These are phyloP conservation scores for Leishmania mexicana DNA, from an alignment of 208 protist species.

Conservation along the genomic window DNA sequence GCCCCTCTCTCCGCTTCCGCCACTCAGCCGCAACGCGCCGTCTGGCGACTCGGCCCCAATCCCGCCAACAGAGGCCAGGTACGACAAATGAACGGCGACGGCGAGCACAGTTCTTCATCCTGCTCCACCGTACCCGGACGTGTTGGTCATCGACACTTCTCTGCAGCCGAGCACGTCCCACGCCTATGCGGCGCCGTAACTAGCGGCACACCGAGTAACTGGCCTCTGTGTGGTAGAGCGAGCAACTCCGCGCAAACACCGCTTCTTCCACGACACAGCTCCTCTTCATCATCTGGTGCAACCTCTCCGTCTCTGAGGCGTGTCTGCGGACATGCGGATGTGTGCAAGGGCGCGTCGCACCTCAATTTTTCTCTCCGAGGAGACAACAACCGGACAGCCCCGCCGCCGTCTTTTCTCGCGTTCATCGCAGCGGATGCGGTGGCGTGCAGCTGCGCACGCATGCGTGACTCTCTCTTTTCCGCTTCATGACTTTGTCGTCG, in stretches of 20 bases:
- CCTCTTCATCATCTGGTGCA: neutral
- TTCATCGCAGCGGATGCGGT: neutral
- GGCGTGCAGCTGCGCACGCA: too few species aligned
- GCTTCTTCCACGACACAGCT: neutral
- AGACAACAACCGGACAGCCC: neutral
- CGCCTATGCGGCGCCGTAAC: neutral
- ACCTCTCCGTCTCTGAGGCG: neutral
- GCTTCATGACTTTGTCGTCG: too few species aligned
- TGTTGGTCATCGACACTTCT: neutral
- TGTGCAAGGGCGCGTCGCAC: neutral
- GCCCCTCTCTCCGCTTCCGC: neutral
- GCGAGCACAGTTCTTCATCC: neutral
- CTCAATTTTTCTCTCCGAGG: neutral
- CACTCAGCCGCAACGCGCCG: neutral
- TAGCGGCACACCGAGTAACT: neutral
- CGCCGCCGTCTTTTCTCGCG: neutral
- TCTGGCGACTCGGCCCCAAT: neutral
- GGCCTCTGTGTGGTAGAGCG: neutral
- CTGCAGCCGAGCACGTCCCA: neutral
- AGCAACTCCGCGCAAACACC: neutral
- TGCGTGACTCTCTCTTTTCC: too few species aligned
- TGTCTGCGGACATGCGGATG: neutral
- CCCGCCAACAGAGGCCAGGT: neutral
- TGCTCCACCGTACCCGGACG: neutral
- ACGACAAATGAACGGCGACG: too few species aligned